Base-by-base conservation (phyloP, 2,329 filamentous ascomycete genomes). In the Xylariales sp. region DNA sequence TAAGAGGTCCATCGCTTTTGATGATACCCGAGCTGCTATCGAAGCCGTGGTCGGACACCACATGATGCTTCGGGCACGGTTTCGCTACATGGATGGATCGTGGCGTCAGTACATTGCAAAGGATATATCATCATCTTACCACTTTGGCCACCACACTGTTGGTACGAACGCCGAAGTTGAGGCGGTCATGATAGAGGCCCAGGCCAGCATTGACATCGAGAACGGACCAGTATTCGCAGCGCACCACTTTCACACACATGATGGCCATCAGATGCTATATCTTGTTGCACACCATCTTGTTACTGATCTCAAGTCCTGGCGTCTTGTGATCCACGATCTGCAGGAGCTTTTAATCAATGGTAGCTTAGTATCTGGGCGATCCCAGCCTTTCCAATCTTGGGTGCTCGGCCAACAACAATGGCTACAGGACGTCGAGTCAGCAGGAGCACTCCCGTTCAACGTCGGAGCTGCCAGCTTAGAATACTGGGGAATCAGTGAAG, bases 251-350 rank as follows among this genome's bases (percentile, higher is more conserved):
- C 61, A 64, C 11, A 70, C 65, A 4, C 48, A 59, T 31, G 63
- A 72, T 31, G 65, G 63, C 4, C 57, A 61, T 40, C 70, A 74
- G 36, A 54, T 70, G 38, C 47, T 77, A 3, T 74, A 70, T 43
- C 52, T 77, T 8, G 60, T 64, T 1, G 70, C 72, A 1, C 73
- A 77, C 41, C 72, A 74, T 33, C 60, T 76, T 4, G 69, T 70
- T 1, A 63, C 75, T 11, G 73, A 77, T 37, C 50, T 70, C 8
- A 60, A 61, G 6, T 76, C 72, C 0, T 76, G 72, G 73, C 61
- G 65, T 12, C 60, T 73, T 36, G 62, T 77, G 15, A 55, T 69
- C 4, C 61, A 66, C 13, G 73, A 76, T 34, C 46, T 76, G 16
- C 70, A 76, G 33, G 67, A 71, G 40, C 49, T 76, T 2, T 53